Evolutionary conservation across 306 rosid species (phyloP).

Genomic region (Calophaca sinica): DNA sequence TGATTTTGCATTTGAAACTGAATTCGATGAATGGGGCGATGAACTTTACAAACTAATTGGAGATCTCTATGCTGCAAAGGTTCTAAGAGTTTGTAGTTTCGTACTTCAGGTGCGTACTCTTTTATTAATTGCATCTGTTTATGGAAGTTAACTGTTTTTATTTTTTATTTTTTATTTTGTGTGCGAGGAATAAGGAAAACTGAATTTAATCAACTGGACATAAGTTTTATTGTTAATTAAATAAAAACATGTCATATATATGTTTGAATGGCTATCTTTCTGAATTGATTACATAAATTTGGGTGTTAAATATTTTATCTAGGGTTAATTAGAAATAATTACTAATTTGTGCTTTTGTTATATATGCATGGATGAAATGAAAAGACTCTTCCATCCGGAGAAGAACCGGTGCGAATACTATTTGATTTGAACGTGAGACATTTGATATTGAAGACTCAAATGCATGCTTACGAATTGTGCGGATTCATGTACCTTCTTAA

Average conservation of each 20-base stretch:
- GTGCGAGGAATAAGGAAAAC: no score
- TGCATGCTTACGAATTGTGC: slow-evolving; percentile 51
- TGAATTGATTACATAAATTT: no score
- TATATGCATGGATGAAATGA: background rate
- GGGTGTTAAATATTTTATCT: no score
- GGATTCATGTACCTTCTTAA: slow-evolving; percentile 58
- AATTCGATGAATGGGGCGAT: background rate
- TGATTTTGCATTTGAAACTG: background rate
- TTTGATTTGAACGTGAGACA: slow-evolving; percentile 44
- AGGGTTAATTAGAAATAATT: no score
- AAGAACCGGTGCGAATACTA: slow-evolving; percentile 34
- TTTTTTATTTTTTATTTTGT: no score
- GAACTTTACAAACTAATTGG: background rate
- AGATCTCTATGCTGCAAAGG: slow-evolving; percentile 25
- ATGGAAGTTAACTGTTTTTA: no score
- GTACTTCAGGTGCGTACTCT: slow-evolving; percentile 44
- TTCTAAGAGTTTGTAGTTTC: slow-evolving; percentile 40
- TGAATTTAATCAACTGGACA: no score
- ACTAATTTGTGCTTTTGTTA: background rate
- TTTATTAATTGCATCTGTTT: background rate
- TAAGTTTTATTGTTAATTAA: no score
- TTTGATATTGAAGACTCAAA: slow-evolving; percentile 51
- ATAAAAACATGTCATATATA: no score
- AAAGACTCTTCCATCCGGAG: slow-evolving; percentile 47
- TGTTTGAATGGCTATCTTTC: no score